Conservation (phyloP, 352 stramenopile species). For the Phytophthora cryptogea region DNA sequence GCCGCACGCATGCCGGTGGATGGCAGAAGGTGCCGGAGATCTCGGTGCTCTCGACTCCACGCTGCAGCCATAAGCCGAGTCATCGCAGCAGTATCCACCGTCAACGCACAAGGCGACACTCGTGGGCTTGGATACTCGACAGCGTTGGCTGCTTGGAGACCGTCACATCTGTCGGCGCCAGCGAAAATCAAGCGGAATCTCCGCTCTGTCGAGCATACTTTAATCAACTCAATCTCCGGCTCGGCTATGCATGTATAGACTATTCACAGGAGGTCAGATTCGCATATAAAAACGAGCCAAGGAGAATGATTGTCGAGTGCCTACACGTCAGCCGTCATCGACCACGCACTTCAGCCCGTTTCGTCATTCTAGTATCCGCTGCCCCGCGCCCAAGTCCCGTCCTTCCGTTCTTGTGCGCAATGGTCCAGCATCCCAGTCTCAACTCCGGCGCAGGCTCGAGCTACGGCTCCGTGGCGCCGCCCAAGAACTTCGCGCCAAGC, state of each 20-base stretch:
- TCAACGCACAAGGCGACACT: neutral
- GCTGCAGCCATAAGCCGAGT: neutral
- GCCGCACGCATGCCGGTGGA: constrained; percentile 20
- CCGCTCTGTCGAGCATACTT: constrained; percentile 6
- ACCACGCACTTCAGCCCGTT: constrained; percentile 1
- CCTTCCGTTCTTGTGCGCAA: neutral
- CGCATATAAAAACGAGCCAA: constrained; percentile 22
- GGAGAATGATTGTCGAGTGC: constrained; percentile 19
- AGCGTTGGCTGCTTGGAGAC: constrained; percentile 10
- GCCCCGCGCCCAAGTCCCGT: constrained; percentile 10
- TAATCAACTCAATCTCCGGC: constrained; percentile 8
- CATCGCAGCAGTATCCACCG: constrained; percentile 7
- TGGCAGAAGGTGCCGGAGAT: constrained; percentile 20
- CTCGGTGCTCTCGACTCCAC: neutral
- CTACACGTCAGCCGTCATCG: constrained; percentile 10
- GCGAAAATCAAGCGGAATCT: constrained; percentile 24
- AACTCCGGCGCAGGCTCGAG: constrained; percentile 19
- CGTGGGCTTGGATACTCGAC: neutral
- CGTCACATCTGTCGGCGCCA: constrained; percentile 1
- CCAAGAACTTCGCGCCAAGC: constrained; percentile 47
- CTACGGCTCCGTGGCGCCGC: constrained; percentile 38
- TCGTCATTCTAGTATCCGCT: constrained; percentile 20
- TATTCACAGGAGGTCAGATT: constrained; percentile 13
- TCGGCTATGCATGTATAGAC: constrained; percentile 23
- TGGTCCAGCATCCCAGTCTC: constrained; percentile 32